phyloP scores from a whole-genome alignment of 2,329 filamentous ascomycete species.

The Xylaria multiplex region DNA sequence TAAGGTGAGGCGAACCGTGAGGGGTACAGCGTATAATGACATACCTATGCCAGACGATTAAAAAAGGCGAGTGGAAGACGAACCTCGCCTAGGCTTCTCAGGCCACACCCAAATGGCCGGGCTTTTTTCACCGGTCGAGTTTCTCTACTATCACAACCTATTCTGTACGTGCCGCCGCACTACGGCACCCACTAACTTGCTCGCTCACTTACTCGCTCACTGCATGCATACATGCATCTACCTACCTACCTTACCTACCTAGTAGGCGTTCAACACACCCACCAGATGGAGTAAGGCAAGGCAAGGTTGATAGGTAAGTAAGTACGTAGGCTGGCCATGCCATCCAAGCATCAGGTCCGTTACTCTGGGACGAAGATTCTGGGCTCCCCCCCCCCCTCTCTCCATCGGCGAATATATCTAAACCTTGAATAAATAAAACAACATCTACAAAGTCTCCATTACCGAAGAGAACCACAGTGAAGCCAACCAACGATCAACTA shows the following conservation, averaged over 20 bases:
- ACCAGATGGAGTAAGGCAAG: neutral
- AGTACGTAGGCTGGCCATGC: too few species aligned
- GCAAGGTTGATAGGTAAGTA: neutral
- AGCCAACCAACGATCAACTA: too few species aligned
- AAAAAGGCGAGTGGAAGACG: neutral
- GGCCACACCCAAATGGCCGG: neutral
- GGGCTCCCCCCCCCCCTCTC: neutral
- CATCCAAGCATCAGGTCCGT: too few species aligned
- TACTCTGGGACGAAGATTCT: too few species aligned
- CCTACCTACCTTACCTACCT: too few species aligned
- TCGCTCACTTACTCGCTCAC: too few species aligned
- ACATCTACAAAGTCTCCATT: neutral
- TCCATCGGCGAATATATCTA: neutral
- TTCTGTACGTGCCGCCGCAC: neutral
- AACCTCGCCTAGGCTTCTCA: neutral
- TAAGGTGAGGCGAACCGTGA: conserved; percentile 8
- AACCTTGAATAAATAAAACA: neutral
- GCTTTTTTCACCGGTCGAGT: neutral
- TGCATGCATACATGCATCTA: too few species aligned
- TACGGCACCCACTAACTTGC: neutral
- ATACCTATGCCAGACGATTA: neutral
- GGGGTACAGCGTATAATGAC: neutral
- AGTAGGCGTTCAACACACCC: neutral
- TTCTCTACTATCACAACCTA: neutral
- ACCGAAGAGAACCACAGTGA: too few species aligned